Evolutionary conservation across 2,329 filamentous ascomycete genomes (phyloP).

Genomic region (Botrytis aclada): DNA sequence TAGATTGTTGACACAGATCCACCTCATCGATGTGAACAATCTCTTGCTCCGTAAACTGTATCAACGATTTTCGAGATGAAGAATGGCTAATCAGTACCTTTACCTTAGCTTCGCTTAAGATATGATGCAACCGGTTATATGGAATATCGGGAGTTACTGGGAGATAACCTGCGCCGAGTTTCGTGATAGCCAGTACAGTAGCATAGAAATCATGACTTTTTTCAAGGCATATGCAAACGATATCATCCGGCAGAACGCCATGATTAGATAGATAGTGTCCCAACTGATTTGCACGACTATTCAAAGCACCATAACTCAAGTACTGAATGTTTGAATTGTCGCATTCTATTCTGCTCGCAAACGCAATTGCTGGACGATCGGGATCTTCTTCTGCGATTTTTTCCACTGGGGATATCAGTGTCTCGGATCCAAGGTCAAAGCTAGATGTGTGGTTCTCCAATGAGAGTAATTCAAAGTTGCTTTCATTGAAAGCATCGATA

Average conservation of each 20-base stretch:
- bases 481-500: conserved; percentile 19
- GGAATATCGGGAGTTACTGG: conserved; percentile 75
- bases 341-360: conserved; percentile 50
- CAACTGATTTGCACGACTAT: conserved; percentile 60
- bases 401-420: conserved; percentile 35
- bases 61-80: conserved; percentile 34
- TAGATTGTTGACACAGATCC: conserved; percentile 26
- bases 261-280: conserved; percentile 52
- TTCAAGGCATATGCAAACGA: conserved; percentile 74
- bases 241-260: conserved; percentile 49
- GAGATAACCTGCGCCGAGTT: conserved; percentile 75
- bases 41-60: conserved; percentile 24
- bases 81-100: conserved; percentile 44
- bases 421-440: conserved; percentile 21
- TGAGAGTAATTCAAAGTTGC: conserved; percentile 29
- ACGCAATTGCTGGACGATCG: conserved; percentile 59
- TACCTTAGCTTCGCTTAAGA: conserved; percentile 59
- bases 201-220: conserved; percentile 73
- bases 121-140: conserved; percentile 53
- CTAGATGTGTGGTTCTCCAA: conserved; percentile 32
- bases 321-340: conserved; percentile 40
- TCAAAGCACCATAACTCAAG: conserved; percentile 64
- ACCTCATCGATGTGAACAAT: conserved; percentile 36
- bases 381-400: conserved; percentile 42
- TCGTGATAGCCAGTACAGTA: conserved; percentile 70